These are phyloP conservation scores for Lepiota brunneoincarnata DNA, from an alignment of 768 basidiomycete species.

Conservation along the genomic window DNA sequence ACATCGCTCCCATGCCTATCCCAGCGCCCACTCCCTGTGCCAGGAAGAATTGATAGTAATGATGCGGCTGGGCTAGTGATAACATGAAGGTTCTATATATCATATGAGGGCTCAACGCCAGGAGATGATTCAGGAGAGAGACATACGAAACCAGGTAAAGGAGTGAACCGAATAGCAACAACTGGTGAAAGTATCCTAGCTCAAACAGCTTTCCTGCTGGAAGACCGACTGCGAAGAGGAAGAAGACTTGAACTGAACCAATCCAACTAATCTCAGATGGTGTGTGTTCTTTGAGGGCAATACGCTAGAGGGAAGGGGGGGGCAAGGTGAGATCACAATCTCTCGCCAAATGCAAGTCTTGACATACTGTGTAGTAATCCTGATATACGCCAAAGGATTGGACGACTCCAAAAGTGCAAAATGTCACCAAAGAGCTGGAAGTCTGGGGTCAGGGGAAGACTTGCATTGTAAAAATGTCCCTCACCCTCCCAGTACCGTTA, in stretches of 20 bases:
- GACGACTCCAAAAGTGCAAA: slow-evolving; percentile 48
- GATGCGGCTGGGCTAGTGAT: slow-evolving; percentile 42
- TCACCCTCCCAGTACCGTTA: slow-evolving; percentile 46
- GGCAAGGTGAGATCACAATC: not conserved
- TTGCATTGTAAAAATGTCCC: slow-evolving; percentile 12
- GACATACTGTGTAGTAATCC: slow-evolving; percentile 45
- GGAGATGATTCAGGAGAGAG: not conserved
- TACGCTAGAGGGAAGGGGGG: slow-evolving; percentile 22
- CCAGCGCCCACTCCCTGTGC: slow-evolving; percentile 58
- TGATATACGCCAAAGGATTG: slow-evolving; percentile 53
- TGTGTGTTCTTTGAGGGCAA: slow-evolving; percentile 33
- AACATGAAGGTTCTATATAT: slow-evolving; percentile 45
- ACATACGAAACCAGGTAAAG: slow-evolving; percentile 43
- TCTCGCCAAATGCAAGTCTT: not conserved
- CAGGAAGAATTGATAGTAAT: slow-evolving; percentile 52
- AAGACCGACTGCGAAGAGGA: slow-evolving; percentile 43
- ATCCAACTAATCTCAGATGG: slow-evolving; percentile 49
- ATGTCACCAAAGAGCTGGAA: slow-evolving; percentile 37
- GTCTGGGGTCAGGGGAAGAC: slow-evolving; percentile 1
- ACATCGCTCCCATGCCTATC: slow-evolving; percentile 52
- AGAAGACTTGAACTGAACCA: slow-evolving; percentile 48
- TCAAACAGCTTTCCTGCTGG: slow-evolving; percentile 46
- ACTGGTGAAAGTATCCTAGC: slow-evolving; percentile 46
- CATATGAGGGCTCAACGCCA: not conserved
- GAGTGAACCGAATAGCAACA: slow-evolving; percentile 33